Base-by-base conservation (phyloP, 805 yeast species). In the Ogataea allantospora region DNA sequence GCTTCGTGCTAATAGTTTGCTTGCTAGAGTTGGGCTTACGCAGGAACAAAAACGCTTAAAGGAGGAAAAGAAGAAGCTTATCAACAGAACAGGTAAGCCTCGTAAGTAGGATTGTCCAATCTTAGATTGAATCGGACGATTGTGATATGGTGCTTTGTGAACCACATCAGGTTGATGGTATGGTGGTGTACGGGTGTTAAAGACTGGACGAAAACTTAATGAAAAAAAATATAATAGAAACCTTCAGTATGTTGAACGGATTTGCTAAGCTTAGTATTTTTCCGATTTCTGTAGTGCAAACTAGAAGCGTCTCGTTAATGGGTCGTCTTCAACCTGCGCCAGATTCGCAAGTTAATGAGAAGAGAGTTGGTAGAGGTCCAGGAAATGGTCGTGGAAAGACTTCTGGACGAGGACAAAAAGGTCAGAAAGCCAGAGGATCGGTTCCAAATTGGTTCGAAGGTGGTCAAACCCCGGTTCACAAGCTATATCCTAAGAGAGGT, bases 391-490 rank as follows among this genome's bases (percentile, higher is more conserved):
- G 76, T 49, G 99, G 99, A 68, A 89, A 91, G 65, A 93, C 98
- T 3, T 79, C 97, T 6, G 95, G 96, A 33, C 76, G 98, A 62
- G 99, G 99, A 71, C 95, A 87, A 57, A 93, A 93, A 68, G 99
- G 99, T 78, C 98, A 91, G 62, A 91, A 91, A 67, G 96, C 98
- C 8, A 78, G 98, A 66, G 85, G 91, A 25, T 77, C 81, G 27
- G 91, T 91, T 20, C 91, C 88, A 40, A 77, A 83, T 42, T 87
- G 95, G 91, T 88, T 91, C 60, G 99, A 93, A 70, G 99, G 99
- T 78, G 98, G 99, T 60, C 99, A 93, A 62, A 93, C 98, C 2
- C 98, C 97, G 17, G 78, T 83, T 57, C 78, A 79, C 62, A 76
- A 84, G 63, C 67, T 84, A 50, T 80, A 87, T 64, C 95, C 97